phyloP scores from a whole-genome alignment of 495 filamentous ascomycete species.

The Astrocystis sublimbata region DNA sequence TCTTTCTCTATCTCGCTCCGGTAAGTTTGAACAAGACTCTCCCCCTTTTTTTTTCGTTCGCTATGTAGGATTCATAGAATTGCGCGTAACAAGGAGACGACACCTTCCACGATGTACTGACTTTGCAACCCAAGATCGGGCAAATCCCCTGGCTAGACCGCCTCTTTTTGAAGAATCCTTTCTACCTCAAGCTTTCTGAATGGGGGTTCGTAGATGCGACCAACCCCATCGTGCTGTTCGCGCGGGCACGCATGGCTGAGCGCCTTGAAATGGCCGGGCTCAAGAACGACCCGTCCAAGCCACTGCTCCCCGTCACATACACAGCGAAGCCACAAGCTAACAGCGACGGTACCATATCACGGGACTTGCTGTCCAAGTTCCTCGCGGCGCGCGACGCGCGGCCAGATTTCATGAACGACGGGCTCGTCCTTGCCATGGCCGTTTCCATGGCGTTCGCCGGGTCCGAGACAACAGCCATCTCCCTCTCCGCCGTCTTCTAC shows the following conservation, averaged over 20 bases:
- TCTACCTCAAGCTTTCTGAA: slow-evolving; percentile 52
- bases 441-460: slow-evolving; percentile 66
- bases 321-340: slow-evolving; percentile 36
- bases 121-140: slow-evolving; percentile 49
- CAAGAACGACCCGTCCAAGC: slow-evolving; percentile 33
- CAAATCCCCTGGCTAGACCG: slow-evolving; percentile 66
- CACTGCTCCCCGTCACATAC: slow-evolving; percentile 37
- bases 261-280: slow-evolving; percentile 36
- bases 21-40: slow-evolving; percentile 34
- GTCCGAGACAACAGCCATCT: slow-evolving; percentile 65
- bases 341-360: slow-evolving; percentile 49
- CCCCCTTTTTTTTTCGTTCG: background rate
- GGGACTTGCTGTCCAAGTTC: slow-evolving; percentile 62
- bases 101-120: slow-evolving; percentile 19
- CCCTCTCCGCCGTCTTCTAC: slow-evolving; percentile 64
- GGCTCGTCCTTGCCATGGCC: slow-evolving; percentile 64
- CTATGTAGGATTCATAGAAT: background rate
- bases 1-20: slow-evolving; percentile 62
- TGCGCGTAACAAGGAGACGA: background rate
- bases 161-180: slow-evolving; percentile 61
- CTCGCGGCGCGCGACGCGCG: slow-evolving; percentile 56
- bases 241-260: slow-evolving; percentile 56
- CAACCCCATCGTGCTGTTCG: slow-evolving; percentile 64
- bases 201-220: slow-evolving; percentile 55
- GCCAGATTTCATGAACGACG: slow-evolving; percentile 67